Evolutionary conservation across 352 stramenopile genomes (phyloP).

Genomic region (Globisporangium orthogonon): DNA sequence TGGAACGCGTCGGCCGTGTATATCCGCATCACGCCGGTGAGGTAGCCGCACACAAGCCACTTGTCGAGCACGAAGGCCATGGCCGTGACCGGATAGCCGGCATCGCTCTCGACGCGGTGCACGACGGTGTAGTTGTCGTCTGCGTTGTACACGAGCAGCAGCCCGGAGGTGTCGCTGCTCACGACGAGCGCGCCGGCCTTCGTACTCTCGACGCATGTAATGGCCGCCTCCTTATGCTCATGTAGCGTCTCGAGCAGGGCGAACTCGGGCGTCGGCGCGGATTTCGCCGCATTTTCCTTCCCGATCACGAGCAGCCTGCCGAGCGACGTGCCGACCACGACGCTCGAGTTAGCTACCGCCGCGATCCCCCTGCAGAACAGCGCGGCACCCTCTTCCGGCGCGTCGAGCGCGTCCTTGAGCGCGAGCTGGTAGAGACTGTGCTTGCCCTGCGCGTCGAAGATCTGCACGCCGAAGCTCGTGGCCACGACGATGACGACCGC

Average conservation of each 20-base stretch:
- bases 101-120: conserved; percentile 40
- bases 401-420: conserved; percentile 43
- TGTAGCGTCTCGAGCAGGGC: conserved; percentile 52
- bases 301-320: conserved; percentile 54
- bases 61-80: conserved; percentile 50
- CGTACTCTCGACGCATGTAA: conserved; percentile 53
- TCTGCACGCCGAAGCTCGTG: conserved; percentile 56
- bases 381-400: conserved; percentile 31
- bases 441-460: conserved; percentile 55
- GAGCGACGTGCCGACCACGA: conserved; percentile 52
- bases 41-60: conserved; percentile 50
- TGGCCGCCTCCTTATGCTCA: conserved; percentile 42
- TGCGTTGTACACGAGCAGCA: conserved; percentile 47
- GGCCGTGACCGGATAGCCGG: conserved; percentile 35
- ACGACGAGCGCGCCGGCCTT: conserved; percentile 29
- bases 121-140: conserved; percentile 52
- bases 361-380: conserved; percentile 63
- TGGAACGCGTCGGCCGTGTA: conserved; percentile 39
- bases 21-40: conserved; percentile 52
- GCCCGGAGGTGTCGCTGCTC: conserved; percentile 53
- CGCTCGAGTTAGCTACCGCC: conserved; percentile 30
- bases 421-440: conserved; percentile 47
- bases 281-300: conserved; percentile 48
- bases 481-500: conserved; percentile 54
- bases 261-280: conserved; percentile 35